Base-by-base conservation (phyloP, 1,284 basidiomycete species). In the Cryptococcus maquisensis region DNA sequence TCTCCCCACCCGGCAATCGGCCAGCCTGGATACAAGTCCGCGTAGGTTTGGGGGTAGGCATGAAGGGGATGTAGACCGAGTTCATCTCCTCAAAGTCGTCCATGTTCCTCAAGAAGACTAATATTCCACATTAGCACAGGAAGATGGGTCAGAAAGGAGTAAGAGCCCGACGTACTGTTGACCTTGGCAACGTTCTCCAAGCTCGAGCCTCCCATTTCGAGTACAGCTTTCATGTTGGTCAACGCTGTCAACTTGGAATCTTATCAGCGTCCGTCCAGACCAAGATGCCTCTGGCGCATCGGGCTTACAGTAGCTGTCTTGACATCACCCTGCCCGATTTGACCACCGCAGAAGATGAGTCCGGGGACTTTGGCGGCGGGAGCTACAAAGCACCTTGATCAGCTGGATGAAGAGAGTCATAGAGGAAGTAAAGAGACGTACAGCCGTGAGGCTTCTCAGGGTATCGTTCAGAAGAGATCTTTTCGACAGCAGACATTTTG, bases 111-210 rank as follows among this genome's bases (percentile, higher is more conserved):
- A 69, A 57, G 55, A 58, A 66, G 46, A 67, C 50, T 45, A 21
- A 7, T 40, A 16, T 40, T n/a, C 39, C 8, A 16, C 8, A 10
- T 32, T 7, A 32, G 28, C 10, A 32, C 4, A 32, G 28, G 10
- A 10, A 40, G 38, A 40, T 7, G 20, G 38, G 38, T 7, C 7
- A 1, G 16, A 16, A 15, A 15, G 38, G 3, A 4, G 7, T 40
- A 7, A 40, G 38, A 20, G 16, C 9, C 7, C 1, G 3, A 47
- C 59, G 54, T 36, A 63, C 61, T 55, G 74, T 84, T 85, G 64
- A 86, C 86, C 80, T 92, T 91, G 80, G 89, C 68, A 60, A 88
- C 87, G 79, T 91, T 90, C 79, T 90, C 85, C 81, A 91, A 89
- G 56, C 88, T 62, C 3, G 62, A 62, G 4, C 67, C 67, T 15